Evolutionary conservation across 768 basidiomycete species (phyloP), one percentile per base, ranked within the genome.

Genomic region (Lactarius psammicola): DNA sequence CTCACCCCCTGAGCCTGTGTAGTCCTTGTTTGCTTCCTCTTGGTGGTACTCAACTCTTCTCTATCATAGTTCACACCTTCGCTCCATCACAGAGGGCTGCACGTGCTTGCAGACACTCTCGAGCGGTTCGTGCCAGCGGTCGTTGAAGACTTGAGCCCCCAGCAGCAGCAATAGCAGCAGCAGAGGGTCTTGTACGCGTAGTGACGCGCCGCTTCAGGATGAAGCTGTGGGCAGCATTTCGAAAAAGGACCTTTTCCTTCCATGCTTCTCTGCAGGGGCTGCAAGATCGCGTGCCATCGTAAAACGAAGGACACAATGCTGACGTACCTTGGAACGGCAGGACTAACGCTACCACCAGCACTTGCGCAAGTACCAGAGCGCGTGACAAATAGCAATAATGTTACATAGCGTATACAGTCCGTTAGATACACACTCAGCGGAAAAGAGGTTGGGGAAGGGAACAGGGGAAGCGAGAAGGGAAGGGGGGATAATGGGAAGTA

Each of bases 371-470:
- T 11, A 51, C 49, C 13, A 15, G 49, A 26, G 42, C 44, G 60
- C 42, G 23, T 53, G 56, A 66, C 60, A 66, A 66, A 66, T 66
- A 66, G 36, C 56, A 66, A 66, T 66, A 66, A 66, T 56, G 56
- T 66, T 66, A 66, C 60, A 66, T 66, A 62, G 65, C 60, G 49
- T 58, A 57, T 58, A 66, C 65, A 62, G 65, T 62, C 59, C 60
- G 56, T 26, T 57, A 57, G 56, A 66, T 66, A 66, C 65, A 66
- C 65, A 66, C 49, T 62, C 46, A 28, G 20, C 33, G 10, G 31
- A 34, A 34, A 34, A 3, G 55, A 4, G 31, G 31, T 11, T 20
- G 17, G 13, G 46, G 20, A 56, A 10, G 55, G 1, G 55, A 13
- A 26, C 30, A 30, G 13, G 18, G 23, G 49, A 51, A 51, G 15